phyloP scores from a whole-genome alignment of 2,329 filamentous ascomycete genomes.

The Exserohilum turcica region DNA sequence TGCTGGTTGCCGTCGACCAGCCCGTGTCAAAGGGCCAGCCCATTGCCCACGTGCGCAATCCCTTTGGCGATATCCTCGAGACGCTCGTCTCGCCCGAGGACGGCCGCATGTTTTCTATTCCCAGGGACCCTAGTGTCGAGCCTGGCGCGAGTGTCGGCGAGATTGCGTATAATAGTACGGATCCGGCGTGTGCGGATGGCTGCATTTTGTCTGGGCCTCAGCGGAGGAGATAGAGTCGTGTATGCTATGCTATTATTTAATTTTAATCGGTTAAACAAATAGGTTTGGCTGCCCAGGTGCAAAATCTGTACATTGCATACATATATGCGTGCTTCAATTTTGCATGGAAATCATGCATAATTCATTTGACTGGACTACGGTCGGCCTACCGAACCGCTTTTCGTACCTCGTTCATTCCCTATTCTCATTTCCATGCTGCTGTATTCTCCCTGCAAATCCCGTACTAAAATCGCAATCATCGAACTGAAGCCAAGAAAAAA shows the following conservation, averaged over 20 bases:
- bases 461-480: too few relatives aligned
- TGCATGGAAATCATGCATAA: too few relatives aligned
- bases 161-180: conserved; percentile 47
- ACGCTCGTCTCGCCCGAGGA: conserved; percentile 39
- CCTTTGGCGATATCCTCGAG: conserved; percentile 47
- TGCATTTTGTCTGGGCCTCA: conserved; percentile 33
- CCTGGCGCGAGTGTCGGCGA: conserved; percentile 42
- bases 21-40: conserved; percentile 45
- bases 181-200: conserved; percentile 37
- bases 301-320: too few relatives aligned
- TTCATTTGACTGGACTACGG: too few relatives aligned
- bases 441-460: too few relatives aligned
- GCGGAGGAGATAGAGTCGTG: background rate
- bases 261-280: background rate
- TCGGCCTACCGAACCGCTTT: too few relatives aligned
- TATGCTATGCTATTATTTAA: background rate
- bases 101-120: conserved; percentile 44
- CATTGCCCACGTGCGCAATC: conserved; percentile 43
- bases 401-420: too few relatives aligned
- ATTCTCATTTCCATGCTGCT: too few relatives aligned
- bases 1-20: conserved; percentile 39
- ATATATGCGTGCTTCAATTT: background rate
- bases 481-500: too few relatives aligned
- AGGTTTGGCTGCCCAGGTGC: too few relatives aligned
- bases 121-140: conserved; percentile 45